Conservation (phyloP, 768 basidiomycete genomes). For the Asterophora parasitica region DNA sequence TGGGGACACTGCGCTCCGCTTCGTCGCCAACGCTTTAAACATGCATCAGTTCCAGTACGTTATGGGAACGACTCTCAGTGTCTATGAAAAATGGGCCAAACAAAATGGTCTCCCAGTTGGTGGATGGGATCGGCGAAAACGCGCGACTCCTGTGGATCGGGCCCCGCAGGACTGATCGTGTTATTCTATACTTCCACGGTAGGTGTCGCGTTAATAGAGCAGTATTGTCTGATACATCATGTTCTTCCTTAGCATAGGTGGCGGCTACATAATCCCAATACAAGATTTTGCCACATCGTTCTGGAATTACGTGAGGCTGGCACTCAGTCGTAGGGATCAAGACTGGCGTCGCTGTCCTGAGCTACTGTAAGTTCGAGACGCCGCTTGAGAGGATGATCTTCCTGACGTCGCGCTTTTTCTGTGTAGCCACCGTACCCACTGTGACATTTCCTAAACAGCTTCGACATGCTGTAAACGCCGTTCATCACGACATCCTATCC, state of each 20-base stretch:
- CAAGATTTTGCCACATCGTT: slow-evolving; percentile 17
- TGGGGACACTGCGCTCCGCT: slow-evolving; percentile 15
- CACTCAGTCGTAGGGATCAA: slow-evolving; percentile 8
- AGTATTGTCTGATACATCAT: background rate
- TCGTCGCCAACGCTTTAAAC: slow-evolving; percentile 6
- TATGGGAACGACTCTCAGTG: slow-evolving; percentile 16
- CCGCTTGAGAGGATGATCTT: background rate
- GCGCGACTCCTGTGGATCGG: slow-evolving; percentile 31
- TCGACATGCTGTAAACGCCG: slow-evolving; percentile 18
- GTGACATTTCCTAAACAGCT: slow-evolving; percentile 26
- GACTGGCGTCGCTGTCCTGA: slow-evolving; percentile 20
- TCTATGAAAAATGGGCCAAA: slow-evolving; percentile 23
- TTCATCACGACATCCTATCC: slow-evolving; percentile 24
- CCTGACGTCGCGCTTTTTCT: too few species aligned
- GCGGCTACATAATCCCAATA: slow-evolving; percentile 22
- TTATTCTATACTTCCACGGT: slow-evolving; percentile 31
- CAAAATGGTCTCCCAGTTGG: slow-evolving; percentile 14
- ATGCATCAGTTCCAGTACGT: slow-evolving; percentile 20
- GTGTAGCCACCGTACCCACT: slow-evolving; percentile 21
- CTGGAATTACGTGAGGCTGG: slow-evolving; percentile 20
- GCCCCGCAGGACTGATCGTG: slow-evolving; percentile 23
- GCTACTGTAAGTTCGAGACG: slow-evolving; percentile 20
- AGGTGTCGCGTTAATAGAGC: background rate
- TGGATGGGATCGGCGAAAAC: slow-evolving; percentile 26
- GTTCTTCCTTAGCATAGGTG: slow-evolving; percentile 21